Percentiles rank a stretch among this genome's conserved stretches.
These are phyloP conservation scores for Carpinus fangiana DNA, from an alignment of 306 rosid species.

Conservation along the genomic window DNA sequence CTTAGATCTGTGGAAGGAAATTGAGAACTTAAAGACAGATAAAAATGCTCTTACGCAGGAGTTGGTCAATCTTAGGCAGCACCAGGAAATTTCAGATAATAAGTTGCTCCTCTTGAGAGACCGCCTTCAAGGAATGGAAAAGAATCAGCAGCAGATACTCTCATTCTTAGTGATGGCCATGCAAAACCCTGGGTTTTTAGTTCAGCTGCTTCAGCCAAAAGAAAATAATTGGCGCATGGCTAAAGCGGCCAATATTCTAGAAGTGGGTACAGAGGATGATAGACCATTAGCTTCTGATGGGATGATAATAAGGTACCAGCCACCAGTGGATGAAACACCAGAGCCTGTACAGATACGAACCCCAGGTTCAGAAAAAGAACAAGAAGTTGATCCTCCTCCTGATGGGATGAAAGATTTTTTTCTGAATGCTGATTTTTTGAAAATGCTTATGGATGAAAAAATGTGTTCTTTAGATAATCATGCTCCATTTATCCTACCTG, in stretches of 20 bases:
- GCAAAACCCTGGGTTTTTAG: slow-evolving; percentile 80
- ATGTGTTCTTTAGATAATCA: slow-evolving; percentile 53
- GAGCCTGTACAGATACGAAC: slow-evolving; percentile 35
- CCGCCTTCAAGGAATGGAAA: slow-evolving; percentile 85
- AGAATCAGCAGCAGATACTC: slow-evolving; percentile 90
- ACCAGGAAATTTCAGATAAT: slow-evolving; percentile 70
- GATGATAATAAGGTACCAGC: slow-evolving; percentile 63
- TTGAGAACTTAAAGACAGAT: slow-evolving; percentile 78
- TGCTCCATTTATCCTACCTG: slow-evolving; percentile 59
- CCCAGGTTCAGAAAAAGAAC: slow-evolving; percentile 32
- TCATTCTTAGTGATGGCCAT: slow-evolving; percentile 94
- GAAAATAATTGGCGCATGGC: slow-evolving; percentile 75
- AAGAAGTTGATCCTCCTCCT: slow-evolving; percentile 41
- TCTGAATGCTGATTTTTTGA: slow-evolving; percentile 73
- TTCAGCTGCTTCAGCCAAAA: slow-evolving; percentile 78
- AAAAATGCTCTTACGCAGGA: slow-evolving; percentile 73
- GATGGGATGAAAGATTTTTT: slow-evolving; percentile 61
- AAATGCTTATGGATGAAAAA: slow-evolving; percentile 76
- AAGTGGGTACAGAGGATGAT: slow-evolving; percentile 39
- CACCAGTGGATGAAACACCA: slow-evolving; percentile 47
- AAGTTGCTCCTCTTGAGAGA: slow-evolving; percentile 63
- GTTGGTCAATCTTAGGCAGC: slow-evolving; percentile 76
- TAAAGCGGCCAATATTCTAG: slow-evolving; percentile 54
- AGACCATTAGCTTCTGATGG: slow-evolving; percentile 52
- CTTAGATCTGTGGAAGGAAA: slow-evolving; percentile 63